Base-by-base conservation (phyloP, 2,329 filamentous ascomycete genomes). In the Claviceps monticola region DNA sequence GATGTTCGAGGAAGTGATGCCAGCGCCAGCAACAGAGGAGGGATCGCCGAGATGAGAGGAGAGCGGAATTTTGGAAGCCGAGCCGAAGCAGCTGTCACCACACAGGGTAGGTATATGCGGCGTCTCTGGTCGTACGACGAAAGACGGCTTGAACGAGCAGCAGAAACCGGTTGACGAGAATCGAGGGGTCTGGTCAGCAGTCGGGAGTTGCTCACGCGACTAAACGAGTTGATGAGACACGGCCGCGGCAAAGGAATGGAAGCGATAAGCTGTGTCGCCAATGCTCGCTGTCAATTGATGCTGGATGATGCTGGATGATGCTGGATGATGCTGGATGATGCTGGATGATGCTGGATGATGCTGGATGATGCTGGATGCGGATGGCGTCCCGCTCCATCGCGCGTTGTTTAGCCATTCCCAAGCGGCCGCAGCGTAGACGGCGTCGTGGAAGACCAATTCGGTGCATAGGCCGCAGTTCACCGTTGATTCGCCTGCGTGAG, bases 21-120 rank as follows among this genome's bases (percentile, higher is more conserved):
- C 60, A 58, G 62, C 55, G 58, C 59, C 57, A 56, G 61, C 60
- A 62, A 60, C 61, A 58, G 67, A 70, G 68, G 68, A 71, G 68
- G 68, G 68, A 68, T 61, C 59, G 55, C 59, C 61, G 56, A 54
- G 54, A 55, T 44, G 52, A 50, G 57, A 57, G 50, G 54, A 55
- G 49, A 61, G 48, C 55, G 59, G 57, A 71, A 71, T 71, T 61
- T 60, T 70, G 63, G 55, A 57, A 59, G 60, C 55, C 47, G 45
- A 16, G 49, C 16, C 21, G 48, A 34, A 41, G 23, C 46, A 46
- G 34, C 34, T 39, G 36, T 37, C 36, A 53, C 43, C 43, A 38
- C 44, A 53, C 39, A 48, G 21, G 26, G 29, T 53, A 34, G 29
- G 16, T 29, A 50, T 46, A 51, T 49, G 46, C 49, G 48, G 45